Base-by-base conservation (phyloP, 257 asterid species). In the Nicotiana tomentosiformis region DNA sequence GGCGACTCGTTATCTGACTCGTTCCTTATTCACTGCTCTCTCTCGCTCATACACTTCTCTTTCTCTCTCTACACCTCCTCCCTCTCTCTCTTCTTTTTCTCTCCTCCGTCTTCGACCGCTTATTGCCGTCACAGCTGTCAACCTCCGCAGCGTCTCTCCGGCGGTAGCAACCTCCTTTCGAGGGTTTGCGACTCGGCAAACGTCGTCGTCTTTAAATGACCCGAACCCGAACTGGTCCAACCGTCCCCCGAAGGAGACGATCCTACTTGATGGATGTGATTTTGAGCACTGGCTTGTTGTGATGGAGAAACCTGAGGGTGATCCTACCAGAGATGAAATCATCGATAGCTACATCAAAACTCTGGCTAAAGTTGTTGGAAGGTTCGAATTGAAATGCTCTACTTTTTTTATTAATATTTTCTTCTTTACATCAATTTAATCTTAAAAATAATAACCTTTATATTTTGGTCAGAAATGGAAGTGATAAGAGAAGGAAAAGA, bases 211-310 rank as follows among this genome's bases (percentile, higher is more conserved):
- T 1, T 90, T 94, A 43, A 94, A 83, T 51, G 97, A 96, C 79
- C 97, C 95, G 43, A 94, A 93, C 90, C 98, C 98, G 35, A 96
- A 96, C 87, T 94, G 94, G 94, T 89, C 98, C 23, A 94, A 93
- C 60, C 94, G 98, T 0, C 99, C 98, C n/a, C 99, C 98, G 0
- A 94, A 93, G 86, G 98, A 96, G 95, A 94, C 98, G 12, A 93
- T 96, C 82, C 57, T 94, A 86, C 97, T 96, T 35, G 99, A 94
- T 62, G 99, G 98, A 2, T 96, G 99, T 81, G 99, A 96, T 88
- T 96, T 96, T 37, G 98, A 94, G 89, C 99, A 96, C 84, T 96
- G 98, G 98, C 98, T 96, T 17, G 95, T 96, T 76, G 99, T 96
- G 51, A 64, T 95, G 92, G 99, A 95, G 89, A 89, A 89, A 84